phyloP scores from a whole-genome alignment of 805 yeast genomes.

The Sugiyamaella floridensis region DNA sequence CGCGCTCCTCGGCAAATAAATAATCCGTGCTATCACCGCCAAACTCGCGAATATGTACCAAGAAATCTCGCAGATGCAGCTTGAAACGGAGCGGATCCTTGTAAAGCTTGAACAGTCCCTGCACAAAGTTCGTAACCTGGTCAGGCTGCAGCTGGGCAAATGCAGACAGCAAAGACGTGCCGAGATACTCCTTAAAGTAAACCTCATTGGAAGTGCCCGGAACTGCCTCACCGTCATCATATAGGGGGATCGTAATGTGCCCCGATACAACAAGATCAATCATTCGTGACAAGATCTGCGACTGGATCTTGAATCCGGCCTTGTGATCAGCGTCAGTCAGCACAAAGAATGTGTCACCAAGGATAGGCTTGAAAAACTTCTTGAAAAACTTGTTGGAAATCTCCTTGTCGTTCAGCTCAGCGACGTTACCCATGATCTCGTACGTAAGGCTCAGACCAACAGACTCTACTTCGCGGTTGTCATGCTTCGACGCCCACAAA shows the following conservation, averaged over 20 bases:
- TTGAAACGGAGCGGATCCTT: conserved; percentile 69
- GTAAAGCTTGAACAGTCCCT: conserved; percentile 63
- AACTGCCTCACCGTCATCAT: conserved; percentile 73
- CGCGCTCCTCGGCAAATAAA: conserved; percentile 88
- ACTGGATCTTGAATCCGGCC: conserved; percentile 87
- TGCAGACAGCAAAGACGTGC: conserved; percentile 75
- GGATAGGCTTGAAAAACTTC: conserved; percentile 79
- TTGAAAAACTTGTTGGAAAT: conserved; percentile 83
- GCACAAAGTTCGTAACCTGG: conserved; percentile 75
- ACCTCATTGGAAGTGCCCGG: conserved; percentile 76
- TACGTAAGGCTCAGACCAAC: conserved; percentile 79
- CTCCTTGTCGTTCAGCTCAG: conserved; percentile 50
- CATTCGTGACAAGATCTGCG: conserved; percentile 75
- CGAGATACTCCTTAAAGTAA: conserved; percentile 73
- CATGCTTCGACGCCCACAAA: conserved; percentile 97
- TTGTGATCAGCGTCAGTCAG: conserved; percentile 96
- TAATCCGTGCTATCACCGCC: conserved; percentile 84
- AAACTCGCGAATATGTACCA: conserved; percentile 89
- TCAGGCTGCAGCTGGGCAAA: conserved; percentile 84
- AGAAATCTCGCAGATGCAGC: conserved; percentile 85
- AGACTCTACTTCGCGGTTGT: conserved; percentile 92
- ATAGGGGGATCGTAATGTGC: conserved; percentile 70
- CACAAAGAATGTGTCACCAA: conserved; percentile 88
- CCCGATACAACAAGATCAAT: conserved; percentile 75
- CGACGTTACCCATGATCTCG: conserved; percentile 80